Conservation (phyloP, 2,329 filamentous ascomycete genomes). For the Pseudogymnoascus sp. region DNA sequence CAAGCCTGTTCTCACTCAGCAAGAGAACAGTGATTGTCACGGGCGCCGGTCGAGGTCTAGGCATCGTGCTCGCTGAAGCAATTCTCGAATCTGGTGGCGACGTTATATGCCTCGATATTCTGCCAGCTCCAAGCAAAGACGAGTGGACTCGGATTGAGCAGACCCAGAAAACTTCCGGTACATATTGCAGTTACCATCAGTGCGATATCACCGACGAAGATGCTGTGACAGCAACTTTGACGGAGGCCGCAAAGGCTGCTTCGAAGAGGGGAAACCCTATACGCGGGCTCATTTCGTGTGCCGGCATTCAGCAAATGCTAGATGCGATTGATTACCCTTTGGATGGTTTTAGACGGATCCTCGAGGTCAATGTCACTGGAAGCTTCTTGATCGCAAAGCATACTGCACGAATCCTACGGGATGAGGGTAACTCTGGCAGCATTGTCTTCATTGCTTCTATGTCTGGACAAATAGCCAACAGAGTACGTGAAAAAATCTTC, state of each 20-base stretch:
- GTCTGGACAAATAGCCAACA: slow-evolving; percentile 28
- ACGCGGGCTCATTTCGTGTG: slow-evolving; percentile 35
- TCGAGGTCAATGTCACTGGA: slow-evolving; percentile 65
- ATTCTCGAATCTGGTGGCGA: slow-evolving; percentile 45
- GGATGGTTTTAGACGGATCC: slow-evolving; percentile 58
- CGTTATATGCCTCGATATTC: slow-evolving; percentile 43
- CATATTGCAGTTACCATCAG: slow-evolving; percentile 29
- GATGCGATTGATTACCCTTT: slow-evolving; percentile 41
- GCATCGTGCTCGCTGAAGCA: slow-evolving; percentile 43
- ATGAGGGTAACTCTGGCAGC: slow-evolving; percentile 37
- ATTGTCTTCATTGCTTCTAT: slow-evolving; percentile 47
- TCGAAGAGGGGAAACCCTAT: neutral
- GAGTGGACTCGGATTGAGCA: slow-evolving; percentile 32
- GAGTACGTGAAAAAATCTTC: neutral
- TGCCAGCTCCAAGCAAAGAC: slow-evolving; percentile 30
- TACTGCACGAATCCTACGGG: slow-evolving; percentile 51
- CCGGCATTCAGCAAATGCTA: slow-evolving; percentile 43
- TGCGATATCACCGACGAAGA: slow-evolving; percentile 44
- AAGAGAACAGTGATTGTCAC: slow-evolving; percentile 42
- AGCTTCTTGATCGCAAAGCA: slow-evolving; percentile 64
- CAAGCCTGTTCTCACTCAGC: slow-evolving; percentile 39
- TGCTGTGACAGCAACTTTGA: slow-evolving; percentile 30
- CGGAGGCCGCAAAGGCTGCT: no score
- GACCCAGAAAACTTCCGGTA: no score
- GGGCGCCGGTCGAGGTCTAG: slow-evolving; percentile 46